phyloP scores from a whole-genome alignment of 441 rosid genomes.

The Mallotus japonicus region DNA sequence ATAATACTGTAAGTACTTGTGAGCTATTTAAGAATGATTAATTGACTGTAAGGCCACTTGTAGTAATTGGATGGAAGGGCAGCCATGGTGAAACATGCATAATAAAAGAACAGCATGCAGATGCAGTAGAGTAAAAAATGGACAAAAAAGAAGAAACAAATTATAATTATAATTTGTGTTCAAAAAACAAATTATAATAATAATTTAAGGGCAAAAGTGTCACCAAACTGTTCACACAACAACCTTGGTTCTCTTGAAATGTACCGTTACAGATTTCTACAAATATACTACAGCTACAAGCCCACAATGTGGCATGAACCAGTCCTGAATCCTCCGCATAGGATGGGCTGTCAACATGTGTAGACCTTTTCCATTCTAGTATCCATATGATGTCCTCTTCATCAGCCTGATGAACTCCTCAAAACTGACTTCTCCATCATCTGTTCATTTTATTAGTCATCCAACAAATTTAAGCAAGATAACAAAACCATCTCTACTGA shows the following conservation, averaged over 20 bases:
- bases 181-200: no score
- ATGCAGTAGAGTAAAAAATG: no score
- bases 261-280: conserved; percentile 11
- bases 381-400: conserved; percentile 65
- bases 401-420: conserved; percentile 86
- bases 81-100: no score
- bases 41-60: no score
- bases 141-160: no score
- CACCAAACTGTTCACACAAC: neutral
- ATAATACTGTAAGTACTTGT: no score
- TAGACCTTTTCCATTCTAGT: conserved; percentile 27
- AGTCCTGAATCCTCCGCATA: neutral
- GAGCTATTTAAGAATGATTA: no score
- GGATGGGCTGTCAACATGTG: neutral
- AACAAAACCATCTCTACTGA: neutral
- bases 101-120: no score
- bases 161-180: no score
- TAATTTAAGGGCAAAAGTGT: no score
- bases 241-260: neutral
- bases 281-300: conserved; percentile 16
- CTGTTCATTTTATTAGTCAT: conserved; percentile 37
- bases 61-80: no score
- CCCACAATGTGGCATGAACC: neutral
- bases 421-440: conserved; percentile 67
- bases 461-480: neutral